Base-by-base conservation (phyloP, 2,329 filamentous ascomycete genomes). In the Hypomyces perniciosus region DNA sequence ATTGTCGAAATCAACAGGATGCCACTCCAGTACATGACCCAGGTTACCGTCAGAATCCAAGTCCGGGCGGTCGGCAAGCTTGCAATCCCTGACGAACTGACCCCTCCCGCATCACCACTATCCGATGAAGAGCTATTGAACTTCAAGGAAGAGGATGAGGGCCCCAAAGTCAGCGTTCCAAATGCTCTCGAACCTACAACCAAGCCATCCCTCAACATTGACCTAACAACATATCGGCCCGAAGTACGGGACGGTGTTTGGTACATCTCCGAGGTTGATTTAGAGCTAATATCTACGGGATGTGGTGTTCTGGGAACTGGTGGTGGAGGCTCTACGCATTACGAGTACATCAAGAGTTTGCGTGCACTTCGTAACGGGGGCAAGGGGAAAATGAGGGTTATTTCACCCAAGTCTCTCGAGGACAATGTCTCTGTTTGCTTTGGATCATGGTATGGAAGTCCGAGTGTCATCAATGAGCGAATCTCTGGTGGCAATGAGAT, bases 1-100 rank as follows among this genome's bases (percentile, higher is more conserved):
- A 68, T 77, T 39, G 73, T 72, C 1, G 72, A 75, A 53, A 59
- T 77, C 13, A 74, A 76, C 53, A 73, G 66, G 56, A 69, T 67
- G 58, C 67, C 65, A 1, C 62, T 70, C 0, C 66, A 68, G 34
- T 69, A 70, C 51, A 65, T 65, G 54, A 59, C 64, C 9, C 65
- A 68, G 6, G 63, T 60, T 2, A 66, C 67, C 1, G 63, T 70
- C 5, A 54, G 67, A 3, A 63, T 70, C 6, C 64, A 68, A 10
- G 56, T 69, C 8, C 53, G 66, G 1, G 67, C 67, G 1, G 66
- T 70, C 0, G 67, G 67, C 1, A 62, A 59, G 5, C 61, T 69
- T 0, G 58, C 63, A 0, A 59, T 68, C 1, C 66, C 65, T 0
- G 54, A 58, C 4, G 61, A 64, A 9, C 51, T 58, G 13, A 60